Evolutionary conservation across 1,284 basidiomycete genomes (phyloP).

Genomic region (Fistulinella cinereoalba): DNA sequence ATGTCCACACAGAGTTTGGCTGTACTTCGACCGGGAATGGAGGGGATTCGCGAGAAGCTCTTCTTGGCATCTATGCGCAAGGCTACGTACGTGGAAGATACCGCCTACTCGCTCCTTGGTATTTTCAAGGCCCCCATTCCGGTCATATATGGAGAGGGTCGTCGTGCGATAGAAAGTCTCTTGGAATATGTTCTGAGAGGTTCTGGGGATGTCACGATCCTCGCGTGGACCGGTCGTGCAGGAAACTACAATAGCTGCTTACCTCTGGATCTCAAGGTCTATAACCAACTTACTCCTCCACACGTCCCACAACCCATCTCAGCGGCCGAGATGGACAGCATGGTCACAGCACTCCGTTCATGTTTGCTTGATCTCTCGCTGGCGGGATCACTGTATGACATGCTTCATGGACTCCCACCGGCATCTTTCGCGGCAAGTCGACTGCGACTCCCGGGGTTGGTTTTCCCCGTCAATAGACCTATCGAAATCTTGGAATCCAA

Average conservation of each 20-base stretch:
- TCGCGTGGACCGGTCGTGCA: constrained; percentile 8
- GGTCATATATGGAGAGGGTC: not conserved
- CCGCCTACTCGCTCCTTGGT: not conserved
- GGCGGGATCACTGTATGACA: not conserved
- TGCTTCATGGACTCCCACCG: not conserved
- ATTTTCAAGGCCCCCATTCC: constrained; percentile 4
- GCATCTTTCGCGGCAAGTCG: not conserved
- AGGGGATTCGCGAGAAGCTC: constrained; percentile 9
- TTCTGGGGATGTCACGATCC: constrained; percentile 6
- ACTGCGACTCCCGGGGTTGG: not conserved
- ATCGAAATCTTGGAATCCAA: too few relatives aligned
- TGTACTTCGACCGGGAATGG: not conserved
- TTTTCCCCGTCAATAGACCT: rapidly evolving
- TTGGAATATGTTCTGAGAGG: constrained; percentile 7
- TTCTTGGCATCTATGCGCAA: constrained; percentile 6
- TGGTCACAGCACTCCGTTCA: not conserved
- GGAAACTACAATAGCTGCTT: constrained; percentile 3
- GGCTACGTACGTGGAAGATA: constrained; percentile 1
- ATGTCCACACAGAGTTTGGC: not conserved
- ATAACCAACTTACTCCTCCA: not conserved
- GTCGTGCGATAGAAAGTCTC: not conserved
- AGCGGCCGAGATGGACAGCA: not conserved
- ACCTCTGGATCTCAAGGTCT: not conserved
- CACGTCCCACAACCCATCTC: not conserved
- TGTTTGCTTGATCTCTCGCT: not conserved